These are phyloP conservation scores for Zygoascus hellenicus DNA, from an alignment of 1,139 yeast species.

Conservation along the genomic window DNA sequence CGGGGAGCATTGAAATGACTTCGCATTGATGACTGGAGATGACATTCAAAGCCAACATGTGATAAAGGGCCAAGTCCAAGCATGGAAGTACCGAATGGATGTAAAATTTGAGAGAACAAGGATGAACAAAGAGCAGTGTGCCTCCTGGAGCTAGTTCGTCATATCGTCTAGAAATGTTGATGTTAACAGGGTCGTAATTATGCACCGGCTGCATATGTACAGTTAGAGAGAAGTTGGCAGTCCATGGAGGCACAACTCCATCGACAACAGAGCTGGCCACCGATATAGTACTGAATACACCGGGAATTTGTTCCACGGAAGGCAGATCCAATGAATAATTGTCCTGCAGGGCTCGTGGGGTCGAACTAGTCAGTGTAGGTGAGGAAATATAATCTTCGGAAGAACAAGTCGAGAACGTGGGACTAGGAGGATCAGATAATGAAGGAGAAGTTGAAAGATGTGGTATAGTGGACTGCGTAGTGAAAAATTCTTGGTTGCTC, in stretches of 20 bases:
- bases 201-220: conserved; percentile 27
- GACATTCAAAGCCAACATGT: conserved; percentile 25
- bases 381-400: conserved; percentile 1
- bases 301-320: conserved; percentile 2
- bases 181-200: conserved; percentile 16
- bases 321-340: neutral
- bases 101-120: conserved; percentile 24
- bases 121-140: conserved; percentile 24
- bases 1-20: conserved; percentile 23
- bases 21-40: conserved; percentile 27
- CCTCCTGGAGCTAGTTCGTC: conserved; percentile 26
- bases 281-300: conserved; percentile 5
- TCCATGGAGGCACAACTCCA: conserved; percentile 24
- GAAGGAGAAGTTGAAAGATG: neutral
- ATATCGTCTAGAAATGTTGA: conserved; percentile 19
- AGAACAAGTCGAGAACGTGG: neutral
- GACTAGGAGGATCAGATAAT: conserved; percentile 6
- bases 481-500: too few relatives aligned
- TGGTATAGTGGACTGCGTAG: neutral
- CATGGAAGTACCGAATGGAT: conserved; percentile 22
- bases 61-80: conserved; percentile 25
- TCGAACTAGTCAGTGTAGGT: neutral
- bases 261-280: conserved; percentile 12
- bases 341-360: neutral
- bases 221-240: conserved; percentile 23